A percentile compares a stretch with the other conserved stretches of the same genome.
These are phyloP conservation scores for Aphanomyces invadans DNA, from an alignment of 352 stramenopile genomes.

Conservation along the genomic window DNA sequence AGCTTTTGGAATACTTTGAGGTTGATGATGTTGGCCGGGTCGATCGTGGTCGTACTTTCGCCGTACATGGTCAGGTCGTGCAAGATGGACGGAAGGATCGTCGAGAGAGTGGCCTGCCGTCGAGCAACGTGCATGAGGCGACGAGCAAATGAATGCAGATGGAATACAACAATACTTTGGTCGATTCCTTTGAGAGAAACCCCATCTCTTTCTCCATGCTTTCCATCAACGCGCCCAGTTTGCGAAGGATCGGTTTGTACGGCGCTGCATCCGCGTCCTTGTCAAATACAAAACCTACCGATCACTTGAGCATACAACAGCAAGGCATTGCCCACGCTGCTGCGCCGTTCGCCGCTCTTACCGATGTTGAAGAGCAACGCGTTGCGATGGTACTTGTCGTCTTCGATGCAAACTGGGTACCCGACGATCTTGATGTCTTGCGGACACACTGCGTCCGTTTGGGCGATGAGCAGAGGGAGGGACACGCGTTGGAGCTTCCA, in stretches of 20 bases:
- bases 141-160: too few relatives aligned
- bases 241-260: conserved; percentile 77
- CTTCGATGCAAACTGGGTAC: conserved; percentile 81
- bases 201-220: conserved; percentile 84
- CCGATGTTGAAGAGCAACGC: conserved; percentile 85
- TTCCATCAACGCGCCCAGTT: conserved; percentile 73
- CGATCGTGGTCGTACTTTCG: conserved; percentile 76
- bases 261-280: conserved; percentile 60
- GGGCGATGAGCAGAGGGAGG: too few relatives aligned
- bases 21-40: conserved; percentile 80
- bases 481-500: not conserved
- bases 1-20: conserved; percentile 79
- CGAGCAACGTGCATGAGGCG: too few relatives aligned
- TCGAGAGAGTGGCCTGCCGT: conserved; percentile 50
- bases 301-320: too few relatives aligned
- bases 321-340: too few relatives aligned
- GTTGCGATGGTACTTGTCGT: conserved; percentile 87
- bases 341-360: too few relatives aligned
- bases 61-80: conserved; percentile 59
- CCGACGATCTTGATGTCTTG: conserved; percentile 80
- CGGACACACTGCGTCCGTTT: conserved; percentile 40
- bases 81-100: conserved; percentile 67
- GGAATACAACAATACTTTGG: conserved; percentile 29
- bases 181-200: conserved; percentile 42
- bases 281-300: conserved; percentile 73